Conservation (phyloP, 257 asterid species). For the Salvia hispanica region DNA sequence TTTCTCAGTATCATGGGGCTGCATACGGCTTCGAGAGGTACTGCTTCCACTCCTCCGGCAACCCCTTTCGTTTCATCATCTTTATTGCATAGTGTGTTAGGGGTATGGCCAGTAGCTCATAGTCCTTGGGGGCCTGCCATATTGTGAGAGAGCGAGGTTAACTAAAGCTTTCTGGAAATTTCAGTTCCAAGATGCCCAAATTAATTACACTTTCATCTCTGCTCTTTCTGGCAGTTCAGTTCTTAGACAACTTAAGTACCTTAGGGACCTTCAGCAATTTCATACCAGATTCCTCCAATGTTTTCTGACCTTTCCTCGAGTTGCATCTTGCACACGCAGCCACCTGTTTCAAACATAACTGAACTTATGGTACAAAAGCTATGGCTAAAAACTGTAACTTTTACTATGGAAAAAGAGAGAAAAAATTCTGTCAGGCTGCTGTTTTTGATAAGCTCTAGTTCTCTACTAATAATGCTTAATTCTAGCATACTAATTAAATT, state of each 20-base stretch:
- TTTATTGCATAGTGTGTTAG: conserved; percentile 59
- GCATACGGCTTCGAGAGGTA: conserved; percentile 64
- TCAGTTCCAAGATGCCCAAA: not conserved
- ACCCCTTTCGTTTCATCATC: conserved; percentile 68
- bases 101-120: conserved; percentile 77
- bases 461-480: not conserved
- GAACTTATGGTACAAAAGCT: not conserved
- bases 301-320: conserved; percentile 84
- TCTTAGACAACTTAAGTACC: conserved; percentile 41
- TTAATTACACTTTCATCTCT: not conserved
- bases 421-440: not conserved
- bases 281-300: conserved; percentile 80
- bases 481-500: not conserved
- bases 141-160: not conserved
- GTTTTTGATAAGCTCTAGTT: not conserved
- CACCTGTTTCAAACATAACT: conserved; percentile 54
- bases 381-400: conserved; percentile 8
- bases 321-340: conserved; percentile 85
- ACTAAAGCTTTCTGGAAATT: not conserved
- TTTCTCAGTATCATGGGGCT: conserved; percentile 43
- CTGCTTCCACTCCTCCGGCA: conserved; percentile 87
- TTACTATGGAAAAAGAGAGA: not conserved
- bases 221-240: not conserved
- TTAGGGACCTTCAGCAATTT: conserved; percentile 70
- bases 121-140: conserved; percentile 78